Conservation (phyloP, 2,329 filamentous ascomycete species). For the Arthrobotrys conoides region DNA sequence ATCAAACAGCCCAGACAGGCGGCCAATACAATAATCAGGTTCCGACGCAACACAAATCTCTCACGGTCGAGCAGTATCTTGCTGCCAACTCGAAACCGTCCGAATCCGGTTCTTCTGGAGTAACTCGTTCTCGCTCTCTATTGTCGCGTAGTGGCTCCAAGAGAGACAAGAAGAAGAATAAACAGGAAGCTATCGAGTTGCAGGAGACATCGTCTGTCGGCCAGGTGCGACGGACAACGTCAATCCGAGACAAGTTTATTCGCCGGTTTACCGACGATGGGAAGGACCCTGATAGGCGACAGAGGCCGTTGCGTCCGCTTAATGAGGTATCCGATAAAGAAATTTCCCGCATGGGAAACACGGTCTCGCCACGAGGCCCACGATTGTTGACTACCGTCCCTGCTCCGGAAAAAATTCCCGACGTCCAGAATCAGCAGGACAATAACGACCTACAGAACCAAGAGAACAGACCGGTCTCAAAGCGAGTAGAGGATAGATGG, state of each 20-base stretch:
- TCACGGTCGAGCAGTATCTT: constrained; percentile 40
- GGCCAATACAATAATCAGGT: constrained; percentile 59
- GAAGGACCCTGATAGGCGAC: constrained; percentile 50
- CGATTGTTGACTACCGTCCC: constrained; percentile 23
- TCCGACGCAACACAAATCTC: constrained; percentile 59
- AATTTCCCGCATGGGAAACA: constrained; percentile 58
- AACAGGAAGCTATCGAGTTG: constrained; percentile 1
- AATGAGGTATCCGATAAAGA: constrained; percentile 56
- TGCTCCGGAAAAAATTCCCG: constrained; percentile 35
- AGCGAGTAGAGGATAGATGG: constrained; percentile 51
- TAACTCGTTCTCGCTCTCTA: constrained; percentile 43
- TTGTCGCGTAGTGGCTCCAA: constrained; percentile 43
- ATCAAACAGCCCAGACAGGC: constrained; percentile 59
- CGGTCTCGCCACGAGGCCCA: constrained; percentile 38
- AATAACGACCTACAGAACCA: constrained; percentile 58
- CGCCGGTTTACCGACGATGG: constrained; percentile 58
- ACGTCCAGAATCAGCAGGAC: constrained; percentile 46
- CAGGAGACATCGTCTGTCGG: constrained; percentile 19
- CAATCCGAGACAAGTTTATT: constrained; percentile 58
- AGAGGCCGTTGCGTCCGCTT: constrained; percentile 47
- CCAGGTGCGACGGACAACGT: constrained; percentile 38
- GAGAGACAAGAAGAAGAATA: constrained; percentile 34
- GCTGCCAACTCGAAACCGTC: constrained; percentile 3
- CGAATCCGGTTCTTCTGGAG: background rate
- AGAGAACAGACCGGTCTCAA: constrained; percentile 46